These are phyloP conservation scores for Gnaphalium uliginosum DNA, from an alignment of 129 eudicot species.

Conservation along the genomic window DNA sequence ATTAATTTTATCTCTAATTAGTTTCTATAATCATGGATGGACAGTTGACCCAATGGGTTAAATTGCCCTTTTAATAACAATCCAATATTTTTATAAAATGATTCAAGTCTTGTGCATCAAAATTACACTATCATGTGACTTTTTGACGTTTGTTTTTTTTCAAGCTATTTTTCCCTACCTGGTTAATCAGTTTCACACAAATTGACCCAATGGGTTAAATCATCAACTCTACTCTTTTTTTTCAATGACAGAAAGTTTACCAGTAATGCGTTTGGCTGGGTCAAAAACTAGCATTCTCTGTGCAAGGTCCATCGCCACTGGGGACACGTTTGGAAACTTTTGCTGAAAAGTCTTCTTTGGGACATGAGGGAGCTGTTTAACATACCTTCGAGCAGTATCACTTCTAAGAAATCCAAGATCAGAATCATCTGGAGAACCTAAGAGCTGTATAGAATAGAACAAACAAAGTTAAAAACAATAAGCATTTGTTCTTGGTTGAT, in stretches of 20 bases:
- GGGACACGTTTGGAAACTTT: constrained; percentile 75
- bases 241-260: constrained; percentile 35
- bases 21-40: no score
- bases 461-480: neutral
- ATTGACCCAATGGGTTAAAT: neutral
- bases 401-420: constrained; percentile 86
- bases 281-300: constrained; percentile 87
- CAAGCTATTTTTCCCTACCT: neutral
- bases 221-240: neutral
- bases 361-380: constrained; percentile 72
- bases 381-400: constrained; percentile 78
- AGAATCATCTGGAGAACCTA: constrained; percentile 89
- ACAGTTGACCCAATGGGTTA: no score
- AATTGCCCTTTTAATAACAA: neutral
- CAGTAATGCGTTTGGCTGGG: constrained; percentile 87
- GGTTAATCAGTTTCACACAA: neutral
- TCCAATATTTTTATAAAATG: neutral
- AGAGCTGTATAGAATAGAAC: constrained; percentile 44
- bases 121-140: neutral
- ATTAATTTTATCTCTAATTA: no score
- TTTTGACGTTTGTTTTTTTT: neutral
- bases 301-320: constrained; percentile 79
- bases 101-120: neutral
- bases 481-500: neutral
- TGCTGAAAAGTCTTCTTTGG: constrained; percentile 61